phyloP scores from a whole-genome alignment of 495 filamentous ascomycete genomes.

The Copromyces sp. region DNA sequence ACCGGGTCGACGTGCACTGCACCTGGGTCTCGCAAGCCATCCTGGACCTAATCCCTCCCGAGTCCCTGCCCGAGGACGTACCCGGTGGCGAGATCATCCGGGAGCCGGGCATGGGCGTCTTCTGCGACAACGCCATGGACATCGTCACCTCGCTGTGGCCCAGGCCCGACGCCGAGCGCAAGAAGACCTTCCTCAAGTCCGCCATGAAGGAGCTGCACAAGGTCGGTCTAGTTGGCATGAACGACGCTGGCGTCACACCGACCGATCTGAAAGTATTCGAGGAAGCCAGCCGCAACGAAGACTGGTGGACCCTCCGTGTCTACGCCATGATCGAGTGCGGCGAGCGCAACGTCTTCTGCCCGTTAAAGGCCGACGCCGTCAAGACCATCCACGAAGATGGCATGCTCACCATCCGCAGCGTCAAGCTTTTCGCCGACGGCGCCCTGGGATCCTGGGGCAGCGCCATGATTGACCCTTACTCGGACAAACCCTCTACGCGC shows the following conservation, averaged over 20 bases:
- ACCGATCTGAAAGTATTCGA: slow-evolving; percentile 41
- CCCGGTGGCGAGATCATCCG: slow-evolving; percentile 50
- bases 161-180: slow-evolving; percentile 37
- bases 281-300: slow-evolving; percentile 31
- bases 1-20: slow-evolving; percentile 57
- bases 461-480: slow-evolving; percentile 52
- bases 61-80: slow-evolving; percentile 36
- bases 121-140: slow-evolving; percentile 62
- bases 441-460: slow-evolving; percentile 56
- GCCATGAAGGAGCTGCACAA: slow-evolving; percentile 49
- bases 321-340: slow-evolving; percentile 57
- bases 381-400: slow-evolving; percentile 30
- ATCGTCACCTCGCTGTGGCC: slow-evolving; percentile 45
- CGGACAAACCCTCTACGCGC: slow-evolving; percentile 41
- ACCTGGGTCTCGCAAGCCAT: slow-evolving; percentile 52
- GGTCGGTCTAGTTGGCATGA: slow-evolving; percentile 50
- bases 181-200: slow-evolving; percentile 36
- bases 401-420: slow-evolving; percentile 40
- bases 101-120: slow-evolving; percentile 50
- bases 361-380: slow-evolving; percentile 30
- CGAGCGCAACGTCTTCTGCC: slow-evolving; percentile 50
- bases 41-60: slow-evolving; percentile 40
- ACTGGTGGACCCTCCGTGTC: slow-evolving; percentile 45
- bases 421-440: slow-evolving; percentile 55
- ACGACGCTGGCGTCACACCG: slow-evolving; percentile 49